Evolutionary conservation across 1,139 yeast species (phyloP).

Genomic region (Zygotorulaspora mrakii): DNA sequence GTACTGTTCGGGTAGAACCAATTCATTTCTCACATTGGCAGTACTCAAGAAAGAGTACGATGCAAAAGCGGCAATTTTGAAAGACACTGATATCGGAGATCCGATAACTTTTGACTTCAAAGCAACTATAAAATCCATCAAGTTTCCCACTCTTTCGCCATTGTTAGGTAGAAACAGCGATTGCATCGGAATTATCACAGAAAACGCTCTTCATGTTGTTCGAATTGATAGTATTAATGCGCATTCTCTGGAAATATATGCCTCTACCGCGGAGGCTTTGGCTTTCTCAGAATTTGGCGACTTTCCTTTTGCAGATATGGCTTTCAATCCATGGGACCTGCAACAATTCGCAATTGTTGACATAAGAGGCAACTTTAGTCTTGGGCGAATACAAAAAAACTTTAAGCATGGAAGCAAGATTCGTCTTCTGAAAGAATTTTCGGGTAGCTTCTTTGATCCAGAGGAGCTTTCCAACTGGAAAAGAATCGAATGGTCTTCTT

Average conservation of each 20-base stretch:
- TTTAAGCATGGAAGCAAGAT: slow-evolving; percentile 13
- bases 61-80: slow-evolving; percentile 2
- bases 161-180: slow-evolving; percentile 26
- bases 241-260: slow-evolving; percentile 13
- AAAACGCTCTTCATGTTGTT: slow-evolving; percentile 24
- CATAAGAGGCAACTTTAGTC: slow-evolving; percentile 48
- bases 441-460: slow-evolving; percentile 41
- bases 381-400: slow-evolving; percentile 38
- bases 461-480: slow-evolving; percentile 57
- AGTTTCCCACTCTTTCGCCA: slow-evolving; percentile 25
- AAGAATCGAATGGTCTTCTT: slow-evolving; percentile 46
- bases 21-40: slow-evolving; percentile 20
- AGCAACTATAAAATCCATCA: slow-evolving; percentile 28
- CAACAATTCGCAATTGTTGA: slow-evolving; percentile 48
- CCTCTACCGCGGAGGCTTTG: slow-evolving; percentile 22
- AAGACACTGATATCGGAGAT: slow-evolving; percentile 5
- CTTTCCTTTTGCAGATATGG: slow-evolving; percentile 45
- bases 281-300: slow-evolving; percentile 29
- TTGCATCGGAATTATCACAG: slow-evolving; percentile 29
- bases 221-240: slow-evolving; percentile 23
- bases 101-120: slow-evolving; percentile 18
- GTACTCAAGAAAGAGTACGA: slow-evolving; percentile 3
- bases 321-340: slow-evolving; percentile 43
- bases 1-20: slow-evolving; percentile 23
- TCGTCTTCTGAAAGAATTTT: slow-evolving; percentile 12